Percentiles rank a stretch among this genome's conserved stretches.
Evolutionary conservation across 176 grass and related monocot genomes (phyloP).

Genomic region (Tuctoria greenei): DNA sequence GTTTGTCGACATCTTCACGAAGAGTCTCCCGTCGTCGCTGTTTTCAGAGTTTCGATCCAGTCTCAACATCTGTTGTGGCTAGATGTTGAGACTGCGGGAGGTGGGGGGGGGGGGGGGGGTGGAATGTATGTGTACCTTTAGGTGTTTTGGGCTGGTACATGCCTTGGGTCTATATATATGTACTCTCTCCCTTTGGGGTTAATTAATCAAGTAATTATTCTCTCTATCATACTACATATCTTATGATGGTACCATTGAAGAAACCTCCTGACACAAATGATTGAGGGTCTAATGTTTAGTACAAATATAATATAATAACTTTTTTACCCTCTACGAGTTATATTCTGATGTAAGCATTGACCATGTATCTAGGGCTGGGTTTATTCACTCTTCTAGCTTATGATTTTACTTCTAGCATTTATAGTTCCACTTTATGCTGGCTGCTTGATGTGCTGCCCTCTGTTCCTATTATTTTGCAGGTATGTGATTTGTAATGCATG

Average conservation of each 20-base stretch:
- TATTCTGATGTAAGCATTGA: not conserved
- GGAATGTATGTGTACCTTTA: no score
- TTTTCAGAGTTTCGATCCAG: no score
- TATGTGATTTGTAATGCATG: conserved; percentile 98
- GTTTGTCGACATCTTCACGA: no score
- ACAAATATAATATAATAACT: not conserved
- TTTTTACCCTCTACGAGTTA: not conserved
- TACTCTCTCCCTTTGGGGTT: no score
- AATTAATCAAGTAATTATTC: no score
- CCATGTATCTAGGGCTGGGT: not conserved
- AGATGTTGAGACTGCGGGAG: no score
- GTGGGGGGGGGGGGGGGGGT: no score
- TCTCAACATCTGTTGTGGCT: no score
- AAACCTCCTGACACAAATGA: not conserved
- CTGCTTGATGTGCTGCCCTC: conserved; percentile 25
- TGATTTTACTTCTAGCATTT: conserved; percentile 15
- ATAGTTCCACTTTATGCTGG: conserved; percentile 10
- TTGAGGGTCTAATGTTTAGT: not conserved
- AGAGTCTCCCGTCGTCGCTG: no score
- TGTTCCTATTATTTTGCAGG: conserved; percentile 54
- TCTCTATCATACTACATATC: not conserved
- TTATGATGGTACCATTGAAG: not conserved
- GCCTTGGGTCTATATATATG: no score
- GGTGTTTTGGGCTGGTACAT: no score
- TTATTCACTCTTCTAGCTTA: conserved; percentile 25